phyloP scores from a whole-genome alignment of 805 yeast species.

The Barnettozyma vustinii region DNA sequence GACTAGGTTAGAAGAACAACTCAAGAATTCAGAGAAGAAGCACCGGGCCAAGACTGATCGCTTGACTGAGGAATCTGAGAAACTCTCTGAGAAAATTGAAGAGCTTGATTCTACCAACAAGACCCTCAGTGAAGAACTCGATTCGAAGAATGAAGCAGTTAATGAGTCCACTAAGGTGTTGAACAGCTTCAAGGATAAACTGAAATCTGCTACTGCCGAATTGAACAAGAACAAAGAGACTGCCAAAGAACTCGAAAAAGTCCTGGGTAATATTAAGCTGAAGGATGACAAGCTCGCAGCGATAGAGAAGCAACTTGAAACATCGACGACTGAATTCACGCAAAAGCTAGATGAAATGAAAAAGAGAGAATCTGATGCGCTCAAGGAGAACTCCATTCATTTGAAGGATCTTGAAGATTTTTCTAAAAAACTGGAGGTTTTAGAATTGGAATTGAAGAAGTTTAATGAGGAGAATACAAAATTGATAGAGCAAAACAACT shows the following conservation, averaged over 20 bases:
- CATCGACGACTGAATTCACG: neutral
- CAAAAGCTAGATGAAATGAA: neutral
- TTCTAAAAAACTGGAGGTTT: neutral
- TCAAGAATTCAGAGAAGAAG: constrained; percentile 13
- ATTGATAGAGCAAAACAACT: neutral
- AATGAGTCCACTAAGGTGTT: neutral
- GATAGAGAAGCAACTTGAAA: neutral
- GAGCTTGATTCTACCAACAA: constrained; percentile 12
- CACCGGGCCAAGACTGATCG: constrained; percentile 4
- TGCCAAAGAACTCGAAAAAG: neutral
- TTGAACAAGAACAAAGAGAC: neutral
- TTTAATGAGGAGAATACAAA: neutral
- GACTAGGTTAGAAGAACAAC: constrained; percentile 34
- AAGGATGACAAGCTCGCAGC: neutral
- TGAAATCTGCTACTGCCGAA: neutral
- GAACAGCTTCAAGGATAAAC: neutral
- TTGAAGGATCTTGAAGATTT: neutral
- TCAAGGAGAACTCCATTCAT: neutral
- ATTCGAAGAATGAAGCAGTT: neutral
- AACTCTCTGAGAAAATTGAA: constrained; percentile 12
- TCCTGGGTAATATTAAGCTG: neutral
- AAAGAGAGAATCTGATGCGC: neutral
- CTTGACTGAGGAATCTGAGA: constrained; percentile 11
- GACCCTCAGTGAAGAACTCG: constrained; percentile 3
- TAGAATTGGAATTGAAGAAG: neutral